Conservation (phyloP, 352 stramenopile species). For the Thraustochytrium sp. region DNA sequence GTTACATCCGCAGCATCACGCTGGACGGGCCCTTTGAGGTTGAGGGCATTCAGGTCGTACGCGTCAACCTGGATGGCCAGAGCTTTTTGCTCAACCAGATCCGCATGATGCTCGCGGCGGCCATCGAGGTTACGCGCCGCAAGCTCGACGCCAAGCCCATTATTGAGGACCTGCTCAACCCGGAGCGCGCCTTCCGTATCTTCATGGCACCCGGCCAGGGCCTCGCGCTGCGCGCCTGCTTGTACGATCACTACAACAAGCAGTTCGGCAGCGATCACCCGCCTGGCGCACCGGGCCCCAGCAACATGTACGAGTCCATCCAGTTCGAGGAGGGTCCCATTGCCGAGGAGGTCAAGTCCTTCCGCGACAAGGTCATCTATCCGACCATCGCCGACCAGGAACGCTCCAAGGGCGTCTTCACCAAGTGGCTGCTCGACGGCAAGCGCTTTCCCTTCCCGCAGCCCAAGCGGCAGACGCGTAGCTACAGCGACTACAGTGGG, state of each 20-base stretch:
- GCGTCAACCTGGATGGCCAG: constrained; percentile 48
- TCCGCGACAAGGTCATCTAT: background rate
- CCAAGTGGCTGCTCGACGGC: background rate
- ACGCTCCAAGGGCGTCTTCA: background rate
- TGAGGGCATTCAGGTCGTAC: constrained; percentile 32
- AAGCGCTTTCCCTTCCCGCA: background rate
- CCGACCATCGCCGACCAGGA: background rate
- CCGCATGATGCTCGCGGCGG: constrained; percentile 50
- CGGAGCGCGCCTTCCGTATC: background rate
- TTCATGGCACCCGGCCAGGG: constrained; percentile 34
- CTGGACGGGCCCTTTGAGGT: constrained; percentile 37
- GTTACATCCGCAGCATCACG: constrained; percentile 44
- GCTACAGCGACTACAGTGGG: background rate
- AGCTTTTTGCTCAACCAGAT: constrained; percentile 52
- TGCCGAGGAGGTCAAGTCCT: background rate
- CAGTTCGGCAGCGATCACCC: background rate
- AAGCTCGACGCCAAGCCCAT: background rate
- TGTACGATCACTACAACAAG: constrained; percentile 35
- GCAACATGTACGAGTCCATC: background rate
- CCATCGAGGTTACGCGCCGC: constrained; percentile 19
- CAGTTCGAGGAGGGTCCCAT: background rate
- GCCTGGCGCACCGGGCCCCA: background rate
- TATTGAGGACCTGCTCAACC: background rate
- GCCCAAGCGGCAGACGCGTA: background rate
- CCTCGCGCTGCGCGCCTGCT: constrained; percentile 3